Base-by-base conservation (phyloP, 2,329 filamentous ascomycete genomes). In the Apiospora kogelbergensis region DNA sequence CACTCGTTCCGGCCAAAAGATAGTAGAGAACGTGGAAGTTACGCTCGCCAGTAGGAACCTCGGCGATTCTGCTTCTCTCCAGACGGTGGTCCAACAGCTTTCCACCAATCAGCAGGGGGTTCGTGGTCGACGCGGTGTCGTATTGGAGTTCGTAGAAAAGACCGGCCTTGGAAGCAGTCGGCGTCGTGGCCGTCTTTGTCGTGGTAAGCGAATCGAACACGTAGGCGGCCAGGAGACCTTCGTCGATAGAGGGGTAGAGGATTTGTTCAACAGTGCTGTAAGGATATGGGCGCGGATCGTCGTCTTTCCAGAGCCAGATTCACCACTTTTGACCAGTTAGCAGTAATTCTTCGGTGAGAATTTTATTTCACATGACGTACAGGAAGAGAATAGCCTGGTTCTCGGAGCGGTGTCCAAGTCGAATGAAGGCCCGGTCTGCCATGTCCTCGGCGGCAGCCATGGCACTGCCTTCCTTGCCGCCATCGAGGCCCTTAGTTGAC, bases 11-110 rank as follows among this genome's bases (percentile, higher is more conserved):
- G 0, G 95, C 92, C 40, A 99, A 84, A 4, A 99, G 89, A 79
- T 99, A 99, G 84, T 99, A 99, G 10, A 99, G 85, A 33, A 97
- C 88, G 80, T 99, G 96, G 79, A 98, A 98, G 80, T 96, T 98
- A 60, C 96, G 91, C 82, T 99, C 96, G 74, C 96, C 96, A 0
- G 96, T 97, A 0, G 96, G 96, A 0, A 98, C 95, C 48, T 94
- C 90, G 37, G 96, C 90, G 72, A 99, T 94, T 72, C 96, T 89
- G 81, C 94, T 97, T 69, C 96, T 87, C 81, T 99, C 96, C 64
- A 99, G 84, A 73, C 96, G 89, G 80, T 99, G 96, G 75, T 98
- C 95, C 60, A 99, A 86, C 20, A 99, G 86, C 81, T 99, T 98
- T 74, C 94, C 95, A 81, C 96, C 96, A 72, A 99, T 93, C 37